Evolutionary conservation across 495 filamentous ascomycete species (phyloP), one percentile per base, ranked within the genome.

Genomic region (Neurospora africana): DNA sequence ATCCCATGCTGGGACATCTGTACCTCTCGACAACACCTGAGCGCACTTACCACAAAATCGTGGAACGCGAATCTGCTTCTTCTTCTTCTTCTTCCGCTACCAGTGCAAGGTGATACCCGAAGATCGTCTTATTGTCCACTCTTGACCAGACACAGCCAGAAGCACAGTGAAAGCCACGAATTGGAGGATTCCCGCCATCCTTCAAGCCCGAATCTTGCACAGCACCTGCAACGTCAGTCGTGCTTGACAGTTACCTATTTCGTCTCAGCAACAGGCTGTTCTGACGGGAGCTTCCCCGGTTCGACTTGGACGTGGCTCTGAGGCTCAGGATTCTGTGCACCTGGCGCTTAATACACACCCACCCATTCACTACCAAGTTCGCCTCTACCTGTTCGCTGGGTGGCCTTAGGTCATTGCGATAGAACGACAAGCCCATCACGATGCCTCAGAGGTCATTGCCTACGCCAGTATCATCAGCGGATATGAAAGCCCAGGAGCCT

Each of bases 381-480:
- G 23, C 47, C 47, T 58, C 47, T 58, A 27, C 21, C 47, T 58
- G 13, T 27, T 13, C 23, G 21, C 38, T 21, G 21, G 19, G 30
- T 37, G 17, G 27, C 36, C n/a, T 69, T 38, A 43, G 11, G 23
- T 33, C 40, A 15, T 27, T 21, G 8, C 43, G 44, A 53, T 53
- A 39, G 33, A 17, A 68, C 47, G 19, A 23, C 58, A 71, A 53
- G 53, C 13, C 37, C 5, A 37, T 74, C 74, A 86, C 72, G 75
- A 95, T 96, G 92, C 90, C 91, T 83, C 90, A 86, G 68, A 83
- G 87, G 67, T 84, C 84, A 71, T 84, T 90, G 65, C 93, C 93
- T 53, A 97, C 94, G 7, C 95, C 95, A 35, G 89, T 89, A 69
- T 92, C 93, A 69, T 96, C 93, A 15, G 90, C 90, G 44, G 93